Percentiles rank a stretch among this genome's conserved stretches.
Evolutionary conservation across 1,139 yeast genomes (phyloP).

Genomic region (Suhomyces terraborum): DNA sequence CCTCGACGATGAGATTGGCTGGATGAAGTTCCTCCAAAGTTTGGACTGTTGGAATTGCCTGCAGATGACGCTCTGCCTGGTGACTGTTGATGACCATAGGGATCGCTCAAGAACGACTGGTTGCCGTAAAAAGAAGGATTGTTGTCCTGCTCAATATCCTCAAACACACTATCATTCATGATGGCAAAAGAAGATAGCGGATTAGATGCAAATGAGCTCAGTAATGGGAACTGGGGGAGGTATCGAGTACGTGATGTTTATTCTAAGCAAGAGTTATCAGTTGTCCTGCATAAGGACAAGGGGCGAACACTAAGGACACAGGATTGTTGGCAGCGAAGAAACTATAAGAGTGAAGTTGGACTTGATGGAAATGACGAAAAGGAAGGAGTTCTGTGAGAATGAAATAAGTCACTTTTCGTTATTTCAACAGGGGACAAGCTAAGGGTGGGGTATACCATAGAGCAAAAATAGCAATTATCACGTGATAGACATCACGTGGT

Average conservation of each 20-base stretch:
- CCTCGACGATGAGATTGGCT: conserved; percentile 1
- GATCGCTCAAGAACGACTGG: conserved; percentile 31
- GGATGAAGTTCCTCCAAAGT: not conserved
- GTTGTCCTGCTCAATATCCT: conserved; percentile 51
- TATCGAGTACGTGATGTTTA: conserved; percentile 2
- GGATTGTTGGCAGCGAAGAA: not conserved
- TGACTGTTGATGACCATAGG: conserved; percentile 24
- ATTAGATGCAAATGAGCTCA: not conserved
- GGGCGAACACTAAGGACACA: not conserved
- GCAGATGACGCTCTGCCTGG: not conserved
- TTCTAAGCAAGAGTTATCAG: conserved; percentile 7
- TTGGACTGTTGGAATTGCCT: not conserved
- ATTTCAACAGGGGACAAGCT: not conserved
- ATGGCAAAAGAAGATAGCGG: not conserved
- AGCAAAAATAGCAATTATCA: too few relatives aligned
- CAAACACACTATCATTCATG: conserved; percentile 25
- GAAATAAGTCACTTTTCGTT: too few relatives aligned
- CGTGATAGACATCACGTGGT: too few relatives aligned
- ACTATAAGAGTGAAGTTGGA: not conserved
- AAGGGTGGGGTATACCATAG: too few relatives aligned
- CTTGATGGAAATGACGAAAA: not conserved
- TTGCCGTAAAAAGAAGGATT: conserved; percentile 49
- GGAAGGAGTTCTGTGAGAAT: not conserved
- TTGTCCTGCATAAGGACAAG: conserved; percentile 1
- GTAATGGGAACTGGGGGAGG: not conserved